Conservation (phyloP, 2,329 filamentous ascomycete species). For the Atkinsonella texensis region DNA sequence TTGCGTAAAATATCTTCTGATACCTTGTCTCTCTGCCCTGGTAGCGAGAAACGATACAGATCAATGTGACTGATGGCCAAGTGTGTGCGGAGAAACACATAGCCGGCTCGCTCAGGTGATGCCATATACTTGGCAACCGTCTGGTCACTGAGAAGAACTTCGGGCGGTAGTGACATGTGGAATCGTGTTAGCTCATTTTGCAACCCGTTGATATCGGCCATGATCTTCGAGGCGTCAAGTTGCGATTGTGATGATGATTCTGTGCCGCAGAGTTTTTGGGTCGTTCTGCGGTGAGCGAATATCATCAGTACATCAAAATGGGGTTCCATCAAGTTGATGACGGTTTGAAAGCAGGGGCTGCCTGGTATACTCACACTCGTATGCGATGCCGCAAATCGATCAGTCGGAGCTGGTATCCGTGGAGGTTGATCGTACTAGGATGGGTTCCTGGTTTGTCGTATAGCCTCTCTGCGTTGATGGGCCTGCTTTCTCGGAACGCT, state of each 20-base stretch:
- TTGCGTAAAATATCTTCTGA: conserved; percentile 20
- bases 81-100: conserved; percentile 25
- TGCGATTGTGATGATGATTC: conserved; percentile 9
- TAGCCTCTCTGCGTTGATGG: conserved; percentile 19
- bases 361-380: conserved; percentile 17
- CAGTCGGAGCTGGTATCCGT: conserved; percentile 24
- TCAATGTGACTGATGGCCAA: conserved; percentile 26
- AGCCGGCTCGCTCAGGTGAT: conserved; percentile 20
- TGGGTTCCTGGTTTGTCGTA: conserved; percentile 16
- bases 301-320: neutral
- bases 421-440: conserved; percentile 17
- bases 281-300: conserved; percentile 11
- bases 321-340: neutral
- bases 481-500: conserved; percentile 19
- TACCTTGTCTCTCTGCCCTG: conserved; percentile 21
- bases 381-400: conserved; percentile 26
- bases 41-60: conserved; percentile 27
- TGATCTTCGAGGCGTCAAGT: conserved; percentile 25
- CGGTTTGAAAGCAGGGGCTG: neutral
- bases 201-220: conserved; percentile 23
- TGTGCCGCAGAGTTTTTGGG: conserved; percentile 15
- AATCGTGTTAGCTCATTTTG: conserved; percentile 26
- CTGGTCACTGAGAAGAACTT: conserved; percentile 22
- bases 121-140: conserved; percentile 21
- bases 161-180: conserved; percentile 21